Evolutionary conservation across 2,329 filamentous ascomycete species (phyloP).

Genomic region (Cladophialophora carrionii): DNA sequence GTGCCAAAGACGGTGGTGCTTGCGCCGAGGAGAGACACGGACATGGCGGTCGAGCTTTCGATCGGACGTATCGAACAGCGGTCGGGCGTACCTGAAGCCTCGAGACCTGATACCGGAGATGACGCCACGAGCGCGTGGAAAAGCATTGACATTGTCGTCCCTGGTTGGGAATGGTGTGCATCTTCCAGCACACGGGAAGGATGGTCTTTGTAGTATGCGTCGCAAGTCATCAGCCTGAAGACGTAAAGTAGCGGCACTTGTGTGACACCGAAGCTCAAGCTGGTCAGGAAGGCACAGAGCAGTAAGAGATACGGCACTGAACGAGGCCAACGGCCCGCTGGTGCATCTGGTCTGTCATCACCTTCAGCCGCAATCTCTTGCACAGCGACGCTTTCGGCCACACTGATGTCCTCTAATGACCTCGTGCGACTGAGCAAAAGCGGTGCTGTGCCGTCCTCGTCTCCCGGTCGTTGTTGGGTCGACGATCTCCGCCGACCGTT

Average conservation of each 20-base stretch:
- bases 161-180: background rate
- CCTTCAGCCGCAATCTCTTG: conserved; percentile 26
- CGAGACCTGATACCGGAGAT: conserved; percentile 30
- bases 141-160: conserved; percentile 8
- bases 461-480: conserved; percentile 8
- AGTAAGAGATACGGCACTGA: conserved; percentile 43
- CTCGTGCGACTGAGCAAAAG: conserved; percentile 32
- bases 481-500: conserved; percentile 8
- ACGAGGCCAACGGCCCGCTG: conserved; percentile 22
- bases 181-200: conserved; percentile 39
- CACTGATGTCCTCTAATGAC: conserved; percentile 30
- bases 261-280: conserved; percentile 55
- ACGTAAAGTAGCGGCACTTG: conserved; percentile 63
- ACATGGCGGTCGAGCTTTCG: conserved; percentile 64
- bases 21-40: conserved; percentile 68
- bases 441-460: conserved; percentile 23
- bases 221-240: conserved; percentile 72
- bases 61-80: conserved; percentile 66
- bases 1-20: conserved; percentile 70
- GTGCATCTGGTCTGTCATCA: background rate
- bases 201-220: conserved; percentile 67
- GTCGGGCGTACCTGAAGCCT: conserved; percentile 47
- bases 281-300: conserved; percentile 64
- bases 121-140: conserved; percentile 12
- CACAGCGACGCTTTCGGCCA: conserved; percentile 32